Evolutionary conservation across 139 green algal genomes (phyloP).

Genomic region (Micractinium sp.): DNA sequence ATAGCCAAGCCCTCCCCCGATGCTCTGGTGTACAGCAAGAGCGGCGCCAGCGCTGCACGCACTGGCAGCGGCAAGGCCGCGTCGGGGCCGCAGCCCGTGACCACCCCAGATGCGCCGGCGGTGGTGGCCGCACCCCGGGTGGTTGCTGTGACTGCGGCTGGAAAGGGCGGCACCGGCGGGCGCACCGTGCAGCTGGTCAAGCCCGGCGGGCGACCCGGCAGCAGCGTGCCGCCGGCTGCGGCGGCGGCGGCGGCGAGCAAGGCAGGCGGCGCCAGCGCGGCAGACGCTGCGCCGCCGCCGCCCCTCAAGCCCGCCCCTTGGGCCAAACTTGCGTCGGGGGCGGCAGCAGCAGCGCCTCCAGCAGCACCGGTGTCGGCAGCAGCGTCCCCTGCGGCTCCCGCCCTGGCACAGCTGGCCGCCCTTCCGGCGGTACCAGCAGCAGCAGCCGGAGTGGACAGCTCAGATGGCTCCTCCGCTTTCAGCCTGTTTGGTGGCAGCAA

Average conservation of each 20-base stretch:
- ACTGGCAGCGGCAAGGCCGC: conserved; percentile 24
- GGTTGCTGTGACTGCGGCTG: background rate
- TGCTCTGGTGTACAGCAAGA: conserved; percentile 22
- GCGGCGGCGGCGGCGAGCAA: background rate
- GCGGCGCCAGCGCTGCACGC: background rate
- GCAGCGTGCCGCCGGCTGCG: background rate
- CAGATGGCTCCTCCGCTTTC: background rate
- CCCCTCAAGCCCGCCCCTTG: conserved; percentile 46
- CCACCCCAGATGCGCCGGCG: background rate
- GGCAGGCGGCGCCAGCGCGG: background rate
- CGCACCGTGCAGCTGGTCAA: conserved; percentile 32
- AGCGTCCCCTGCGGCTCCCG: background rate
- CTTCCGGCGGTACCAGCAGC: background rate
- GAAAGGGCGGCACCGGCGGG: conserved; percentile 8
- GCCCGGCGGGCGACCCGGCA: conserved; percentile 4
- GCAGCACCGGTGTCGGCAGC: background rate
- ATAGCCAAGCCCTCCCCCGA: conserved; percentile 46
- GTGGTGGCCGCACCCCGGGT: background rate
- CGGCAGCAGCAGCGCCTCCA: background rate
- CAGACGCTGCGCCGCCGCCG: conserved; percentile 1
- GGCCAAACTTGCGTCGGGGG: conserved; percentile 25
- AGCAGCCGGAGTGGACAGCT: background rate
- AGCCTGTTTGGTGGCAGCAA: conserved; percentile 27
- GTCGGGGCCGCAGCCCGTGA: background rate
- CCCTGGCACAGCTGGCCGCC: background rate